These are phyloP conservation scores for Coprinellus micaceus DNA, from an alignment of 768 basidiomycete species.

Conservation along the genomic window DNA sequence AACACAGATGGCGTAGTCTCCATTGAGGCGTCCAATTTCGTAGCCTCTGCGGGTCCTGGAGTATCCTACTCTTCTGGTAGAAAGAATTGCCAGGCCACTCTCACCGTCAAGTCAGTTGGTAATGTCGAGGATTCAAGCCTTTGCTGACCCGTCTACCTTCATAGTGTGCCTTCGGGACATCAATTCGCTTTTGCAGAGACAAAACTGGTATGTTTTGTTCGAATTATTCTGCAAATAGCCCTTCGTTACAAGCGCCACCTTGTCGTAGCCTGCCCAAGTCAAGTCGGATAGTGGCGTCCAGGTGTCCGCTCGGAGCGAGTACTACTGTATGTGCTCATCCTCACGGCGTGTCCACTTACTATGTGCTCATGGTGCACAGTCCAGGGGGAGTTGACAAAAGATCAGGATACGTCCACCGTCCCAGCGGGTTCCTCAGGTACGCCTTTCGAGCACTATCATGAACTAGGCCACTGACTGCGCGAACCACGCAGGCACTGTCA, in stretches of 20 bases:
- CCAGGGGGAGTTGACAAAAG: background rate
- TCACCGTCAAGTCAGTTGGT: background rate
- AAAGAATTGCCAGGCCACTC: slow-evolving; percentile 2
- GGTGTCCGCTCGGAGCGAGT: background rate
- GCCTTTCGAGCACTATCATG: background rate
- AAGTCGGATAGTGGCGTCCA: background rate
- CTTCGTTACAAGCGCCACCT: too few relatives aligned
- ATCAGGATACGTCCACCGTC: background rate
- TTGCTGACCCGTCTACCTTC: too few relatives aligned
- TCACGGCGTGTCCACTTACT: background rate
- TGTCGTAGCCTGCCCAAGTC: background rate
- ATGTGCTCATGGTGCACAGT: background rate
- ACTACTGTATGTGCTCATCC: background rate
- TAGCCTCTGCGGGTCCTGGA: background rate
- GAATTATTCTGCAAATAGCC: too few relatives aligned
- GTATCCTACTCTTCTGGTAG: background rate
- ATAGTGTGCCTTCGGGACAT: background rate
- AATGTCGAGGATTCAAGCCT: background rate
- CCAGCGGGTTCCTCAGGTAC: background rate
- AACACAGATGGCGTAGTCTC: background rate
- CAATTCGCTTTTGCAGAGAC: background rate
- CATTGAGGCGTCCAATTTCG: background rate
- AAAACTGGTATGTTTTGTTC: background rate
- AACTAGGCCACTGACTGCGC: background rate
- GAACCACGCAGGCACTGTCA: background rate